Evolutionary conservation across 2,329 filamentous ascomycete genomes (phyloP), one percentile per base, ranked within the genome.

Genomic region (Colletotrichum orchidophilum): DNA sequence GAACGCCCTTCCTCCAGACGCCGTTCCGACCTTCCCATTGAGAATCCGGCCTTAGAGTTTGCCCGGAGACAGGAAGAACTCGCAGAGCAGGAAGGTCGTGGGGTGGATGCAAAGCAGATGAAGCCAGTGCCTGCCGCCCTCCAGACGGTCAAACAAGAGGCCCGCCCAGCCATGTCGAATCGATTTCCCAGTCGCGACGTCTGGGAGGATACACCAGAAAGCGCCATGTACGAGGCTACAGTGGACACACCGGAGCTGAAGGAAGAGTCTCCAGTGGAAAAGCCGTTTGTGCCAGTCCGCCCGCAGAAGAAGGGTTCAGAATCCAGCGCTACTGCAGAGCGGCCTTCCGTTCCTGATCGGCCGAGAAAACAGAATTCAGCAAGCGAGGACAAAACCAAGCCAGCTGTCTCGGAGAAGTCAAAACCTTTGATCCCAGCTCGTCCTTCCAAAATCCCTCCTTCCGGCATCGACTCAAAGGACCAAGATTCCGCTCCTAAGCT

Each of bases 181-280:
- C 90, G 94, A 13, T 98, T 98, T 80, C 96, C 96, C 0, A 97
- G 95, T 79, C 91, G 91, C 65, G 96, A 98, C 81, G 91, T 98
- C 52, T 98, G 96, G 96, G 96, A 98, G 83, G 96, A 98, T 80
- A 91, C 90, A 0, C 96, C 96, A 1, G 94, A 97, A 76, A 96
- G 94, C 77, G 88, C 93, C 68, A 88, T 93, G 73, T 87, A 97
- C 24, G 91, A 95, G 77, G 93, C 95, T 0, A 95, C 92, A 0
- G 91, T 97, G 60, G 86, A 81, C 52, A 85, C 80, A 27, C 88
- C 83, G 31, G 88, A 87, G 66, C 66, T 35, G 11, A 12, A 27
- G 7, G 83, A 86, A 31, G 85, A 87, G 3, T 83, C 84, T 26
- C n/a, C 70, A 18, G 35, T 42, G 13, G 81, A 81, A 27, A 92